Conservation (phyloP, 352 stramenopile species). For the Halophytophthora polymorphica region DNA sequence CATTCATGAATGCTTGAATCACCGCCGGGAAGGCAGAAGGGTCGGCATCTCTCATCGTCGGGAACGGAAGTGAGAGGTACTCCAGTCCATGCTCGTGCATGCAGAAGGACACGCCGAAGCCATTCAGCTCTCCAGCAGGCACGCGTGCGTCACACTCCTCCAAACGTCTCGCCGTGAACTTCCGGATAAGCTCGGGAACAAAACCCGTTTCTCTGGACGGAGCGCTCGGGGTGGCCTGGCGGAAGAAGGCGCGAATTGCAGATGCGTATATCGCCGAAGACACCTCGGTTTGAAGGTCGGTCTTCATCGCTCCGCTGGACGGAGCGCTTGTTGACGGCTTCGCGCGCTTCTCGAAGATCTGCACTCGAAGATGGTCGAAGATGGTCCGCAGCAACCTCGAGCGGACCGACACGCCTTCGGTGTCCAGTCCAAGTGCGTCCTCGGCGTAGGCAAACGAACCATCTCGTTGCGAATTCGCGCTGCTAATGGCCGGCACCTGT, state of each 20-base stretch:
- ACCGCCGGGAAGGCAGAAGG: conserved; percentile 15
- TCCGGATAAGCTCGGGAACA: conserved; percentile 34
- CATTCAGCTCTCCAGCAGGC: conserved; percentile 33
- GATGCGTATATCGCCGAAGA: conserved; percentile 35
- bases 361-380: conserved; percentile 34
- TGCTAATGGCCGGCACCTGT: conserved; percentile 16
- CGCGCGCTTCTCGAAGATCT: conserved; percentile 24
- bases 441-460: conserved; percentile 2
- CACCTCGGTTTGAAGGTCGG: conserved; percentile 31
- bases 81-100: conserved; percentile 32
- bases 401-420: conserved; percentile 12
- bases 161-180: conserved; percentile 22
- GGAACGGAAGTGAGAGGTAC: conserved; percentile 22
- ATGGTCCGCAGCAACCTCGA: conserved; percentile 31
- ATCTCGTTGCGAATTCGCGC: conserved; percentile 1
- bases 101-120: conserved; percentile 53
- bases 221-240: conserved; percentile 5
- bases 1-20: conserved; percentile 13
- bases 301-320: conserved; percentile 23
- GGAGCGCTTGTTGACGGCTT: conserved; percentile 2
- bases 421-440: conserved; percentile 8
- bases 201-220: conserved; percentile 17
- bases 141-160: conserved; percentile 20
- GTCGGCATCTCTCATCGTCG: conserved; percentile 17
- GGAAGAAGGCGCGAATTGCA: conserved; percentile 37